Evolutionary conservation across 139 green algal genomes (phyloP).

Genomic region (Chlorella sp.): DNA sequence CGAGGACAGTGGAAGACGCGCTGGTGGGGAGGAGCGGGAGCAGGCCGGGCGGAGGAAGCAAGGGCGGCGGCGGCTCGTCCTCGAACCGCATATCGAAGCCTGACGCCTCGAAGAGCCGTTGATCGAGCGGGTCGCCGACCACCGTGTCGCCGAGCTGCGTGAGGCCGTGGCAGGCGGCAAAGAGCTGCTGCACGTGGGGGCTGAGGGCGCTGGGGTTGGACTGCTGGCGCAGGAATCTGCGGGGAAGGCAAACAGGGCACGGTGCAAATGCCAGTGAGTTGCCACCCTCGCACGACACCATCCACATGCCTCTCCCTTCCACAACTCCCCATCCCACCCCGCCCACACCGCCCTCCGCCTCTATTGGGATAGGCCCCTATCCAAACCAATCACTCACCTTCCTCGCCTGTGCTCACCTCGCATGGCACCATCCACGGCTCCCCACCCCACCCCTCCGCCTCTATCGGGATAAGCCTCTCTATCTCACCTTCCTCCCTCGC

Average conservation of each 20-base stretch:
- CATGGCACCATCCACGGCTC: not conserved
- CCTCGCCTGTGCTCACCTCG: not conserved
- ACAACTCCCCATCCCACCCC: no score
- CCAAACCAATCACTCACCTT: not conserved
- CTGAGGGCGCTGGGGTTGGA: not conserved
- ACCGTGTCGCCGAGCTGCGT: constrained; percentile 24
- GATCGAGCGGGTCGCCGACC: constrained; percentile 44
- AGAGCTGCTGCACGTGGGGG: constrained; percentile 16
- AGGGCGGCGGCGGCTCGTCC: constrained; percentile 4
- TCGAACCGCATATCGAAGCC: constrained; percentile 15
- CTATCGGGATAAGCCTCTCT: no score
- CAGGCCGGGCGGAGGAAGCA: no score
- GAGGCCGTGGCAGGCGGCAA: constrained; percentile 46
- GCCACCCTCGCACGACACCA: no score
- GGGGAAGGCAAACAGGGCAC: no score
- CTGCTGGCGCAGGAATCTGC: not conserved
- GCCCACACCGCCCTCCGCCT: no score
- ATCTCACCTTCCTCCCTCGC: not conserved
- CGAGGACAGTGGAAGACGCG: no score
- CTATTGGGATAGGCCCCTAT: no score
- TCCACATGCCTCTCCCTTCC: no score
- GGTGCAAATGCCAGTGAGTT: no score
- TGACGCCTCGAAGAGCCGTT: constrained; percentile 35
- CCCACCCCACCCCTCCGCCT: no score
- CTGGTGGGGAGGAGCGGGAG: no score